A percentile compares a stretch with the other conserved stretches of the same genome.
These are phyloP conservation scores for Mycena polygramma DNA, from an alignment of 768 basidiomycete species.

Conservation along the genomic window DNA sequence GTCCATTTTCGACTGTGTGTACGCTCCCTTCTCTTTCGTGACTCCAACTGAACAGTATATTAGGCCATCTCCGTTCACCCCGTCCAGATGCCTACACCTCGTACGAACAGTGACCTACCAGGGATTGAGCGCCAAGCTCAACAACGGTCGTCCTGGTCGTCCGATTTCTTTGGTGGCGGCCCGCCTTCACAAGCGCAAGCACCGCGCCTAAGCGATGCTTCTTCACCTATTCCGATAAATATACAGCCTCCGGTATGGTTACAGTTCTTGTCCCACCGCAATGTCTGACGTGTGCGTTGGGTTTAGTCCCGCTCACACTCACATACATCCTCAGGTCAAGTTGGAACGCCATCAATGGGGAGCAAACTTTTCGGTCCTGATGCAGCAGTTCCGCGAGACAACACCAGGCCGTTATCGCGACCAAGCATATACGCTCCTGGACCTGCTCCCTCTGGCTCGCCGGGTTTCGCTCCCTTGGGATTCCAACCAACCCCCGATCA, in stretches of 20 bases:
- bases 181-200: not conserved
- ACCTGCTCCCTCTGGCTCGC: not conserved
- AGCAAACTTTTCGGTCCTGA: slow-evolving; percentile 24
- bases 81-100: slow-evolving; percentile 34
- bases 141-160: slow-evolving; percentile 17
- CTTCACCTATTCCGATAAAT: slow-evolving; percentile 24
- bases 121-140: slow-evolving; percentile 32
- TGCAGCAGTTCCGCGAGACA: not conserved
- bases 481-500: not conserved
- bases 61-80: slow-evolving; percentile 30
- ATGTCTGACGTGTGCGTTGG: not conserved
- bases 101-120: slow-evolving; percentile 18
- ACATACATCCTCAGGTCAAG: slow-evolving; percentile 7
- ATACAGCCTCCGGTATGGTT: slow-evolving; percentile 26
- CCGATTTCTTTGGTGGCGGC: slow-evolving; percentile 26
- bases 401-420: not conserved
- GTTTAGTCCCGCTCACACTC: slow-evolving; percentile 22
- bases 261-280: not conserved
- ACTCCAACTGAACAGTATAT: not conserved
- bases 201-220: not conserved
- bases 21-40: not conserved
- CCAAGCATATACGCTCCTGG: slow-evolving; percentile 2
- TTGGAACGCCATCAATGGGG: slow-evolving; percentile 21
- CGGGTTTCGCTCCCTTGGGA: slow-evolving; percentile 8
- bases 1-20: slow-evolving; percentile 33